Evolutionary conservation across 257 asterid genomes (phyloP).

Genomic region (Orobanche coerulescens): DNA sequence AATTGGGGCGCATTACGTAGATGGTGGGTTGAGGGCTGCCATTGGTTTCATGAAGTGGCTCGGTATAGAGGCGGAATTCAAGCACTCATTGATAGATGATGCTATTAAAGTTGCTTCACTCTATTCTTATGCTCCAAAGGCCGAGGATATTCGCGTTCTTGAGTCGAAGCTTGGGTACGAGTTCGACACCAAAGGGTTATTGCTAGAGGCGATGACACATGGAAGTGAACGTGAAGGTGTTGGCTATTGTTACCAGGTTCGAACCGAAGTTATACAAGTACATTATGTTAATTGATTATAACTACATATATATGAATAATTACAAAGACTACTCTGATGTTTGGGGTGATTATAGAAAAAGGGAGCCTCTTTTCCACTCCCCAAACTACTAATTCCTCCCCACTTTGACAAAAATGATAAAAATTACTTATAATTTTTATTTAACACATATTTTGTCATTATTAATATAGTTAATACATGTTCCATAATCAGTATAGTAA

Average conservation of each 20-base stretch:
- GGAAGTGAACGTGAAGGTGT: conserved; percentile 39
- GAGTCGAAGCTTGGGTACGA: conserved; percentile 63
- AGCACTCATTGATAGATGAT: conserved; percentile 52
- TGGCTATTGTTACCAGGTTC: conserved; percentile 58
- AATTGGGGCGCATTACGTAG: conserved; percentile 88
- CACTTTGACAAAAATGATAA: no score
- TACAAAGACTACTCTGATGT: no score
- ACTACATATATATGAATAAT: no score
- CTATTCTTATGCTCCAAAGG: conserved; percentile 48
- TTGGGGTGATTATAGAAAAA: no score
- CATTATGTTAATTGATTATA: no score
- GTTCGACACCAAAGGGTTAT: conserved; percentile 67
- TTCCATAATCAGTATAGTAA: no score
- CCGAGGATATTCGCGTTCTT: conserved; percentile 35
- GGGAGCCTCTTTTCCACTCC: no score
- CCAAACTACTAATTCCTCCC: no score
- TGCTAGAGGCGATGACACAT: conserved; percentile 90
- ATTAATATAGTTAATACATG: no score
- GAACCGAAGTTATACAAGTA: no score
- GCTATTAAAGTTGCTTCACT: conserved; percentile 59
- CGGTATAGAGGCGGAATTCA: conserved; percentile 47
- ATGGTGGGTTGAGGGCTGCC: conserved; percentile 73
- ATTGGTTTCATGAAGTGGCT: conserved; percentile 77
- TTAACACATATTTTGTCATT: no score
- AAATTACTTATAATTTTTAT: no score